Conservation (phyloP, 345 rosid genomes). For the Eucalyptus caleyi region DNA sequence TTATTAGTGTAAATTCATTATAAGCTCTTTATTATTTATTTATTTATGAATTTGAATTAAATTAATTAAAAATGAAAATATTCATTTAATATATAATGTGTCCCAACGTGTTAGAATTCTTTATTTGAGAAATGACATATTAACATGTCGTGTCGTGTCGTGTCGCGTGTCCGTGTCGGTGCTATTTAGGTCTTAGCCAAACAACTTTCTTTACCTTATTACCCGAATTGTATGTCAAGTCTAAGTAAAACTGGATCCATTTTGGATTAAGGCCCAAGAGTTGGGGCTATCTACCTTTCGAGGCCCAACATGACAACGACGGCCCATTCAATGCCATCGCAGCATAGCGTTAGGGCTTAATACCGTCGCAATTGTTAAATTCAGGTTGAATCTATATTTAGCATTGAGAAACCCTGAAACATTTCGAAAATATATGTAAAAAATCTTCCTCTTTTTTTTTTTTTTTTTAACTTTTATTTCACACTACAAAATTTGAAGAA, state of each 20-base stretch:
- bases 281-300: background rate
- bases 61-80: too few species aligned
- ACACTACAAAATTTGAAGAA: background rate
- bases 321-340: background rate
- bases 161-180: too few species aligned
- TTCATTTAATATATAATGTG: too few species aligned
- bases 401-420: background rate
- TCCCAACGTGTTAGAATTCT: too few species aligned
- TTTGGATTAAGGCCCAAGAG: background rate
- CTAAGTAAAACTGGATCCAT: background rate
- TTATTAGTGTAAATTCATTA: too few species aligned
- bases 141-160: too few species aligned
- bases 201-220: background rate
- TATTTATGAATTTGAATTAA: too few species aligned
- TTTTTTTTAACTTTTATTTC: background rate
- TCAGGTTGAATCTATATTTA: fast-evolving
- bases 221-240: background rate
- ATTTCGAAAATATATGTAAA: background rate
- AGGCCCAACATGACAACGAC: background rate
- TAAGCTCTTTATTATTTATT: too few species aligned
- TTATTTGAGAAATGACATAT: too few species aligned
- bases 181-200: too few species aligned
- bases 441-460: too few species aligned
- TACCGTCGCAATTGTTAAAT: background rate
- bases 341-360: background rate